Conservation (phyloP, 768 basidiomycete species). For the Plicaturopsis crispa region DNA sequence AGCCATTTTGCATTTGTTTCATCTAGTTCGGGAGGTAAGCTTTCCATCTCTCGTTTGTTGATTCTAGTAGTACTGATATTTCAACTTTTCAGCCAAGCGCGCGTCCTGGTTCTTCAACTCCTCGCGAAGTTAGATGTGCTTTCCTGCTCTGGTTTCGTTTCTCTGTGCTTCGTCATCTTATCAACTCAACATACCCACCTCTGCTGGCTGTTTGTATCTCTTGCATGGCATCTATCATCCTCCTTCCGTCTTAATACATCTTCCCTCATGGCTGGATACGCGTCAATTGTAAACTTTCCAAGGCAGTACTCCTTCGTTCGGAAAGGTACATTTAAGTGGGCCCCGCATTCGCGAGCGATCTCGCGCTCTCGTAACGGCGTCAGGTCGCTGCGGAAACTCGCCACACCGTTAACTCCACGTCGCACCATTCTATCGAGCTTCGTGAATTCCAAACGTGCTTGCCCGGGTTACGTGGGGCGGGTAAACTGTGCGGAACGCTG, state of each 20-base stretch:
- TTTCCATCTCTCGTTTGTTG: conserved; percentile 6
- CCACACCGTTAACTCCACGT: no score
- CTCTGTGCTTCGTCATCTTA: neutral
- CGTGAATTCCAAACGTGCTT: no score
- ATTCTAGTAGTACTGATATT: conserved; percentile 5
- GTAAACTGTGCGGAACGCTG: no score
- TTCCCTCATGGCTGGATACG: neutral
- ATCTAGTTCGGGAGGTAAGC: conserved; percentile 9
- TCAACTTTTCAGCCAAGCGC: conserved; percentile 59
- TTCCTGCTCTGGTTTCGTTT: neutral
- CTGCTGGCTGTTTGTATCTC: no score
- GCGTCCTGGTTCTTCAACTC: conserved; percentile 93
- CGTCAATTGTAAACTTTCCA: neutral
- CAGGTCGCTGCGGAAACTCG: no score
- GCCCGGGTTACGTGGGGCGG: no score
- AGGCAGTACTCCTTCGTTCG: no score
- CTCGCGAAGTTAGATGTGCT: conserved; percentile 40
- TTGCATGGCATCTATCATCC: conserved; percentile 14
- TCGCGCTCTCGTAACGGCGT: no score
- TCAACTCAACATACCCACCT: conserved; percentile 6
- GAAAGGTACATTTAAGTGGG: no score
- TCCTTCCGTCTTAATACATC: conserved; percentile 2
- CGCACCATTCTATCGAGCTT: no score
- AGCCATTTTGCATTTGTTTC: conserved; percentile 10
- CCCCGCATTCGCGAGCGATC: no score